phyloP scores from a whole-genome alignment of 73 alveolate genomes.

The Breviolum minutum region DNA sequence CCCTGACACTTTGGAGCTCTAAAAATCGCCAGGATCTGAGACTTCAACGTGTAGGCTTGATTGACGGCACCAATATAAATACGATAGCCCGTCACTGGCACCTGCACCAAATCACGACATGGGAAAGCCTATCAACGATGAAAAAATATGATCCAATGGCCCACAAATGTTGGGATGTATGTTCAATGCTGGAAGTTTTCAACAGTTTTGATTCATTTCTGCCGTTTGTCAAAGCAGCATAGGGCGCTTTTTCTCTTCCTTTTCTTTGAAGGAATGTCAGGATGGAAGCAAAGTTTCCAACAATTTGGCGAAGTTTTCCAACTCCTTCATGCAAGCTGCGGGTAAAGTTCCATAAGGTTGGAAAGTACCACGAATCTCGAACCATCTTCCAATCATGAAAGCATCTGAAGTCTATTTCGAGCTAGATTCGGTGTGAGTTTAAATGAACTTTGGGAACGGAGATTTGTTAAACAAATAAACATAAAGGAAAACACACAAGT shows the following conservation, averaged over 20 bases:
- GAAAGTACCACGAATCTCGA: no score
- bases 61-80: conserved; percentile 58
- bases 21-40: neutral
- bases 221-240: neutral
- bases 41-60: conserved; percentile 31
- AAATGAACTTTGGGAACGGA: no score
- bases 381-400: no score
- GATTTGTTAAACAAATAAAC: no score
- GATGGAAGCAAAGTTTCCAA: neutral
- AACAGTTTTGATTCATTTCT: neutral
- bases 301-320: conserved; percentile 39
- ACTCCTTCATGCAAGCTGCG: neutral
- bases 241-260: neutral
- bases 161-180: neutral
- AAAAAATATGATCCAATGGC: neutral
- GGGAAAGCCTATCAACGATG: neutral
- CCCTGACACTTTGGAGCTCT: neutral
- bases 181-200: neutral
- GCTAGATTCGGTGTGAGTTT: no score
- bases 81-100: conserved; percentile 92
- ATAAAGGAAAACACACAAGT: no score
- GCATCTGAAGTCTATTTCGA: no score
- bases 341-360: no score
- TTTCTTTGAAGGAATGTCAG: neutral
- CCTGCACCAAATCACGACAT: conserved; percentile 5